Conservation (phyloP, 176 grass and related monocot species). For the Puccinellia tenuiflora region DNA sequence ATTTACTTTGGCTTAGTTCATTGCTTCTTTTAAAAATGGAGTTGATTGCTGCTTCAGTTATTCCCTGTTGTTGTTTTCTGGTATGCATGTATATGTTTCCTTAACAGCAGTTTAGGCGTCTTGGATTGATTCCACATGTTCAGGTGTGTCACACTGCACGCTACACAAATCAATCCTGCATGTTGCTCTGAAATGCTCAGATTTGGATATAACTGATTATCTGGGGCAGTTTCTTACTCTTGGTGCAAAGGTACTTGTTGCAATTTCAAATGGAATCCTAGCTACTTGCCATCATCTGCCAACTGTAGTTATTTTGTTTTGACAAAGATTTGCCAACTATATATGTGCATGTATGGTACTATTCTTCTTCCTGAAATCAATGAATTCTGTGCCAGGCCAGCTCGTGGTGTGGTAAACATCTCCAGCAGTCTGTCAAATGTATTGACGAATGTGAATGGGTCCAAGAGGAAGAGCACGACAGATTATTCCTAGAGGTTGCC, state of each 20-base stretch:
- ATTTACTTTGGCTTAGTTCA: not conserved
- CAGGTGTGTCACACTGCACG: too few species aligned
- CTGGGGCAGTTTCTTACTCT: too few species aligned
- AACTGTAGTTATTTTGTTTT: too few species aligned
- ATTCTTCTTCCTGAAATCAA: not conserved
- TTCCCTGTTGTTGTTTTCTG: not conserved
- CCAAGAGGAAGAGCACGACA: constrained; percentile 61
- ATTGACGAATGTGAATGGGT: constrained; percentile 33
- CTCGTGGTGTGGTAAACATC: constrained; percentile 72
- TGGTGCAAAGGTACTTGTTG: too few species aligned
- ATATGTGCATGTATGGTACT: not conserved
- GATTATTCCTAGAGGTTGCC: too few species aligned
- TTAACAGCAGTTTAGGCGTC: constrained; percentile 51
- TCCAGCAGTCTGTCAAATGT: constrained; percentile 23
- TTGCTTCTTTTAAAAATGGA: too few species aligned
- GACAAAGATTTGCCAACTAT: too few species aligned
- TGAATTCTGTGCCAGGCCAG: constrained; percentile 46
- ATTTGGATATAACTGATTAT: too few species aligned
- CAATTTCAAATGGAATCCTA: not conserved
- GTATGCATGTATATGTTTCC: constrained; percentile 19
- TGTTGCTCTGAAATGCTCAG: too few species aligned
- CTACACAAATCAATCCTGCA: too few species aligned
- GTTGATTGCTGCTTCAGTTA: too few species aligned
- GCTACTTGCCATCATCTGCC: not conserved
- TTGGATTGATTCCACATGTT: too few species aligned